Percentiles rank a stretch among this genome's conserved stretches.
Evolutionary conservation across 169 alveolate species (phyloP).

Genomic region (Eimeria sp.): DNA sequence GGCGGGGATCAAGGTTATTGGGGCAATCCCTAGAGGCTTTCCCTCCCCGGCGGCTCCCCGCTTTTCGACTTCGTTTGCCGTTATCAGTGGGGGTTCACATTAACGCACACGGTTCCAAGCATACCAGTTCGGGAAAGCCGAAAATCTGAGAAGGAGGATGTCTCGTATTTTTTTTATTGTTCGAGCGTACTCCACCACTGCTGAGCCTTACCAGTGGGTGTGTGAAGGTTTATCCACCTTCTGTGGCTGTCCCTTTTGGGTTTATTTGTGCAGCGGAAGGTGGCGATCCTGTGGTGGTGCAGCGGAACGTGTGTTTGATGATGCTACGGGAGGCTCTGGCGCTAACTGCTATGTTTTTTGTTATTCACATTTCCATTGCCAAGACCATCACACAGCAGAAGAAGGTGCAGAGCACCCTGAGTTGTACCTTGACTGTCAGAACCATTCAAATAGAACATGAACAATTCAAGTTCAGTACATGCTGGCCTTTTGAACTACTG

Average conservation of each 20-base stretch:
- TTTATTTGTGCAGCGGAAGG: constrained; percentile 51
- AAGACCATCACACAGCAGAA: constrained; percentile 83
- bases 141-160: no score
- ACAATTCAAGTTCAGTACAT: neutral
- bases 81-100: neutral
- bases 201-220: neutral
- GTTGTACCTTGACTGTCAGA: neutral
- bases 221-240: neutral
- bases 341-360: constrained; percentile 81
- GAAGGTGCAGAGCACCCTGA: constrained; percentile 31
- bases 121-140: no score
- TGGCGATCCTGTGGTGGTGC: constrained; percentile 17
- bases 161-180: no score
- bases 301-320: constrained; percentile 56
- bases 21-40: constrained; percentile 81
- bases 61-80: constrained; percentile 60
- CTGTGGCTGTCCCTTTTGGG: neutral
- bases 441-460: neutral
- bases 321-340: constrained; percentile 81
- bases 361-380: constrained; percentile 82
- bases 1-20: constrained; percentile 60
- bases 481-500: no score
- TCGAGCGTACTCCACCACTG: neutral
- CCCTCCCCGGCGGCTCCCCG: constrained; percentile 75
- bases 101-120: no score